Percentiles rank a stretch among this genome's conserved stretches.
Evolutionary conservation across 192 early-diverging fungal species (phyloP).

Genomic region (Coemansia brasiliensis): DNA sequence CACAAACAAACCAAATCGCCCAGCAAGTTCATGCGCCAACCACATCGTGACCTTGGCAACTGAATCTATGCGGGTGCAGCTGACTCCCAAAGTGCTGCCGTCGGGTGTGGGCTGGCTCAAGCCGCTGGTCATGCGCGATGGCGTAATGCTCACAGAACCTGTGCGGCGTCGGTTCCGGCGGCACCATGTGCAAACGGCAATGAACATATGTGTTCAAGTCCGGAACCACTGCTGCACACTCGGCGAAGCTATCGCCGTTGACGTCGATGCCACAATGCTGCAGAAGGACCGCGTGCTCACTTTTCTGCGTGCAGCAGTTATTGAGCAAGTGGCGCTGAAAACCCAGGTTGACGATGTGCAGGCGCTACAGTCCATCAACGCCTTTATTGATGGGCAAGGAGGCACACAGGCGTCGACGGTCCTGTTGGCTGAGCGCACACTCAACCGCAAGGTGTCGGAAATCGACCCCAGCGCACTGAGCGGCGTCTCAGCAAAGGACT

Average conservation of each 20-base stretch:
- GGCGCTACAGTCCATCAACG: conserved; percentile 29
- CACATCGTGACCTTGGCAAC: conserved; percentile 30
- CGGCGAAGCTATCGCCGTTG: conserved; percentile 46
- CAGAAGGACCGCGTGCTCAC: conserved; percentile 54
- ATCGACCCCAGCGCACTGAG: conserved; percentile 28
- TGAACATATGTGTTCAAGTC: conserved; percentile 55
- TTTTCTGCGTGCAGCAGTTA: conserved; percentile 44
- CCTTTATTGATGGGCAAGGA: conserved; percentile 17
- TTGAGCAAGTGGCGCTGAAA: conserved; percentile 52
- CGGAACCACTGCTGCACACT: conserved; percentile 55
- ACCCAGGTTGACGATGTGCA: conserved; percentile 30
- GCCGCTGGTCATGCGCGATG: conserved; percentile 54
- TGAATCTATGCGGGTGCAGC: conserved; percentile 29
- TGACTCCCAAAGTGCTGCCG: conserved; percentile 44
- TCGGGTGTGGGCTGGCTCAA: conserved; percentile 55
- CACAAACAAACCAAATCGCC: background rate
- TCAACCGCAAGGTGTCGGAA: conserved; percentile 52
- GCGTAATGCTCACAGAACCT: conserved; percentile 38
- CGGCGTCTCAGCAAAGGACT: conserved; percentile 17
- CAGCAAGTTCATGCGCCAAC: conserved; percentile 21
- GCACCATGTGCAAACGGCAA: conserved; percentile 39
- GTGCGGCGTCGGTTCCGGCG: conserved; percentile 38
- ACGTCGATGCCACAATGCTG: conserved; percentile 52
- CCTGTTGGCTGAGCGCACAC: conserved; percentile 50
- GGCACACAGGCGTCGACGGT: conserved; percentile 26